These are phyloP conservation scores for Nakazawaea wyomingensis DNA, from an alignment of 805 yeast species.

Conservation along the genomic window DNA sequence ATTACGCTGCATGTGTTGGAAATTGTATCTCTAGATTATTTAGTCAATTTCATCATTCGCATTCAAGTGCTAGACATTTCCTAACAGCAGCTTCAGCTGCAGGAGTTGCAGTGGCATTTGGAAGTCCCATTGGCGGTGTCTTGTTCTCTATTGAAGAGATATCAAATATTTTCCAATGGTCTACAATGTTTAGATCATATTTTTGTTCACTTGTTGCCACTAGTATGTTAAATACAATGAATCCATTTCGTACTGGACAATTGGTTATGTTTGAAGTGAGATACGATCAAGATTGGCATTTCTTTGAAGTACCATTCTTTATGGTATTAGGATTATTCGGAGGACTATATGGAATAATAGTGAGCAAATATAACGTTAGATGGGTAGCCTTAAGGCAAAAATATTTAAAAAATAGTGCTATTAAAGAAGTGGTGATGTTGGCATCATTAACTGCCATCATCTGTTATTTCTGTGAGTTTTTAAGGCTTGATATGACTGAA, in stretches of 20 bases:
- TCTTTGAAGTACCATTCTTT: slow-evolving; percentile 78
- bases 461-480: slow-evolving; percentile 78
- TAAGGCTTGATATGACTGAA: slow-evolving; percentile 90
- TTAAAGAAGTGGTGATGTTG: slow-evolving; percentile 66
- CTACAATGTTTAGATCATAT: slow-evolving; percentile 87
- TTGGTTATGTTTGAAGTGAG: slow-evolving; percentile 89
- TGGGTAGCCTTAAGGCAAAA: slow-evolving; percentile 74
- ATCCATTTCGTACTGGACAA: slow-evolving; percentile 94
- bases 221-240: slow-evolving; percentile 67
- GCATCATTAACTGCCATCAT: slow-evolving; percentile 68
- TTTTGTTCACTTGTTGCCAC: slow-evolving; percentile 89
- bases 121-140: slow-evolving; percentile 95
- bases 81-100: slow-evolving; percentile 93
- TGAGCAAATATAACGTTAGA: slow-evolving; percentile 68
- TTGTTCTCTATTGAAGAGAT: slow-evolving; percentile 91
- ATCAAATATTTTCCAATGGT: slow-evolving; percentile 62
- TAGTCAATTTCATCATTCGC: slow-evolving; percentile 37
- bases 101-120: slow-evolving; percentile 98
- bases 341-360: slow-evolving; percentile 80
- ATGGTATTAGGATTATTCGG: slow-evolving; percentile 83
- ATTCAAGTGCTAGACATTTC: slow-evolving; percentile 47
- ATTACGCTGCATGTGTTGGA: slow-evolving; percentile 97
- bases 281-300: slow-evolving; percentile 83
- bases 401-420: slow-evolving; percentile 51
- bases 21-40: slow-evolving; percentile 61